Base-by-base conservation (phyloP, 2,329 filamentous ascomycete genomes). In the Penicillium glabrum region DNA sequence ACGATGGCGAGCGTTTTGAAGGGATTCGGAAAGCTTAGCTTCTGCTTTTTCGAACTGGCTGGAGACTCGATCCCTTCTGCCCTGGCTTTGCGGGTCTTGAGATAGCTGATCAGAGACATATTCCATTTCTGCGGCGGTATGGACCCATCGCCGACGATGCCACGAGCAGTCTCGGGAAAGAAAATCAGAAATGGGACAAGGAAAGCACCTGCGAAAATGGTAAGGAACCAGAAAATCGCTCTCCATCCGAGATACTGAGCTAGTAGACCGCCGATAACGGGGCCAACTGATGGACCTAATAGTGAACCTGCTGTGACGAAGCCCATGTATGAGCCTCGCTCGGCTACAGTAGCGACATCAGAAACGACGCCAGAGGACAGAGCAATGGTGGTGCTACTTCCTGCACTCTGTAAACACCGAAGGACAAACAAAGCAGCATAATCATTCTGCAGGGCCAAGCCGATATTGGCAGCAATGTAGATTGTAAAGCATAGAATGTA, bases 401-500 rank as follows among this genome's bases (percentile, higher is more conserved):
- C 75, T 26, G 71, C 71, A 41, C 74, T 76, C 53, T 78, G 75
- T n/a, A 78, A 43, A 51, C 72, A 75, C 35, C 75, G 65, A 8
- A 77, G 65, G 1, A 75, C 63, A 6, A 78, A 67, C 0, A 78
- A 62, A 3, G 75, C 72, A 14, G 70, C 67, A 61, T 72, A 77
- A 45, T 66, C 69, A 37, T 68, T 65, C 51, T 77, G 75, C 10
- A 77, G 35, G 1, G 75, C 74, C 3, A 77, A 64, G 1, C 75
- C 75, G 24, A 77, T 67, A 55, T 76, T 76, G 13, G 75, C 72
- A 9, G 66, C 67, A n/a, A 76, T 67, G 55, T 77, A 78, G 51
- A 77, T 81, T 46, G 74, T 60, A 58, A 88, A 85, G 46, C 83
- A 82, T 23, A 80, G 63, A 16, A 83, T 66, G 64, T 82, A 83